These are phyloP conservation scores for Rhizopogon vulgaris DNA, from an alignment of 768 basidiomycete genomes.

Conservation along the genomic window DNA sequence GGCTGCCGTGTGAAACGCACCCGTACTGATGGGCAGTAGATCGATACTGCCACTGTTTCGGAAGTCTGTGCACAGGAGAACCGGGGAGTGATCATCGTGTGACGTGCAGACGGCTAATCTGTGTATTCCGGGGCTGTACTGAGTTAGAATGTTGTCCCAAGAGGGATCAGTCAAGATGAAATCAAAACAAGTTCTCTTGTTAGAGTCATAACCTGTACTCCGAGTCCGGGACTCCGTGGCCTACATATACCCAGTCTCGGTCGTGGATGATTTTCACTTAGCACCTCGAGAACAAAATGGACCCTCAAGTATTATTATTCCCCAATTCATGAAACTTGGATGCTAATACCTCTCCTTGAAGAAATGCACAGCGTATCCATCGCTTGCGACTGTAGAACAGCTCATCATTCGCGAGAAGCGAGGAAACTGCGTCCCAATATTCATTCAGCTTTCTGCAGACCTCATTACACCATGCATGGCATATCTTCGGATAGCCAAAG, in stretches of 20 bases:
- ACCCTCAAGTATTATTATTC: slow-evolving; percentile 16
- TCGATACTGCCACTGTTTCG: slow-evolving; percentile 45
- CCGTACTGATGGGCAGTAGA: slow-evolving; percentile 70
- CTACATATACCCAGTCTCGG: not conserved
- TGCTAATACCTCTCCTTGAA: slow-evolving; percentile 19
- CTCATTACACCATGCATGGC: slow-evolving; percentile 96
- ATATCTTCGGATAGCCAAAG: slow-evolving; percentile 87
- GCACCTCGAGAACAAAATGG: slow-evolving; percentile 8
- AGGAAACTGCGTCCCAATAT: slow-evolving; percentile 93
- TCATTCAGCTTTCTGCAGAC: slow-evolving; percentile 89
- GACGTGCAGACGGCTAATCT: not conserved
- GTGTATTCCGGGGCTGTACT: too few relatives aligned
- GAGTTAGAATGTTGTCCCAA: too few relatives aligned
- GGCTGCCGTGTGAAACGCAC: slow-evolving; percentile 31
- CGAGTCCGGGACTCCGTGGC: too few relatives aligned
- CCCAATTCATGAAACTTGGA: not conserved
- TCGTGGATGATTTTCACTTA: not conserved
- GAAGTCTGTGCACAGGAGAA: slow-evolving; percentile 66
- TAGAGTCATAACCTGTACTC: too few relatives aligned
- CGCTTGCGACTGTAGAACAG: slow-evolving; percentile 68
- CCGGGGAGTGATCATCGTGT: slow-evolving; percentile 66
- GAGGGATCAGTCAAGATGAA: too few relatives aligned
- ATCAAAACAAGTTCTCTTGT: too few relatives aligned
- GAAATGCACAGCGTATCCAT: slow-evolving; percentile 65
- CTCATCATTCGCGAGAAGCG: slow-evolving; percentile 74